Percentiles rank a stretch among this genome's conserved stretches.
phyloP scores from a whole-genome alignment of 2,329 filamentous ascomycete species.

The Pseudocercospora pini-densiflorae region DNA sequence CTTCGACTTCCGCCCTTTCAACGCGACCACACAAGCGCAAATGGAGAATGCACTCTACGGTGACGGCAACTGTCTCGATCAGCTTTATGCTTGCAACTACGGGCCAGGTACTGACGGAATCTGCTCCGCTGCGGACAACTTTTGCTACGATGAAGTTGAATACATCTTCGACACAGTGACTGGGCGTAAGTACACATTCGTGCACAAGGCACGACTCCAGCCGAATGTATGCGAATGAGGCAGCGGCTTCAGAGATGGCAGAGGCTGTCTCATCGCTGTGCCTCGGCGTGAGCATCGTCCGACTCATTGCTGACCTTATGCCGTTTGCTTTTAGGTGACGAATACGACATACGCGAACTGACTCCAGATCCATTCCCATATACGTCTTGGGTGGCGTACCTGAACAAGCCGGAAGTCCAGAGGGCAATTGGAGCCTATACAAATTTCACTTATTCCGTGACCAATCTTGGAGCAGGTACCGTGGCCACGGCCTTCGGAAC shows the following conservation, averaged over 20 bases:
- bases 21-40: conserved; percentile 52
- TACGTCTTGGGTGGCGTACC: conserved; percentile 54
- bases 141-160: conserved; percentile 61
- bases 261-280: no score
- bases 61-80: conserved; percentile 63
- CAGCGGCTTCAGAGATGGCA: no score
- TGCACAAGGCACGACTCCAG: no score
- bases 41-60: conserved; percentile 66
- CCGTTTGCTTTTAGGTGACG: conserved; percentile 42
- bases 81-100: conserved; percentile 57
- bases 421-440: conserved; percentile 61
- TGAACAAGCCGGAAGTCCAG: conserved; percentile 60
- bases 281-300: no score
- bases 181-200: conserved; percentile 40
- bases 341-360: conserved; percentile 64
- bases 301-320: no score
- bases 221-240: no score
- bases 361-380: conserved; percentile 62
- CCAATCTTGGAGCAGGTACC: conserved; percentile 54
- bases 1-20: conserved; percentile 59
- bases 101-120: conserved; percentile 54
- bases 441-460: conserved; percentile 58
- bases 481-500: conserved; percentile 51
- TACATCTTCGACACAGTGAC: conserved; percentile 55
- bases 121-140: conserved; percentile 60